A percentile compares a stretch with the other conserved stretches of the same genome.
Conservation (phyloP, 2,329 filamentous ascomycete genomes). For the Xenosphaeropsis pyriputrescens region DNA sequence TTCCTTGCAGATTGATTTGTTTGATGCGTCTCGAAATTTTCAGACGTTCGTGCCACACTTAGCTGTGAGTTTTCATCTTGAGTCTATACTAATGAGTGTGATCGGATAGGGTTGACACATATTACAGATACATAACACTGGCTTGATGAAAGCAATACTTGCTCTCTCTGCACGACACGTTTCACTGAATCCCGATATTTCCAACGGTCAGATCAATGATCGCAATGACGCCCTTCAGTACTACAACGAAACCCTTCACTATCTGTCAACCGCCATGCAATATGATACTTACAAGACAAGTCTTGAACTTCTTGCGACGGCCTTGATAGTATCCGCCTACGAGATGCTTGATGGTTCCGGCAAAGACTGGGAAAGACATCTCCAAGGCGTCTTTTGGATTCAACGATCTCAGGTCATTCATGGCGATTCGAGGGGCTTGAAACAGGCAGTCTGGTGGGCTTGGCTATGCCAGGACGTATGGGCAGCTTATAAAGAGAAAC, state of each 20-base stretch:
- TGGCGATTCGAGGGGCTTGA: constrained; percentile 38
- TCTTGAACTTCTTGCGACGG: constrained; percentile 41
- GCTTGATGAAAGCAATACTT: constrained; percentile 40
- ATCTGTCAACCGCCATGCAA: constrained; percentile 42
- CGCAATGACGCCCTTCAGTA: constrained; percentile 31
- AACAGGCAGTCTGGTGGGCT: constrained; percentile 48
- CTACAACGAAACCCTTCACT: constrained; percentile 48
- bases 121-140: constrained; percentile 32
- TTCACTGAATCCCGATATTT: constrained; percentile 20
- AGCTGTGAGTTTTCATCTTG: constrained; percentile 10
- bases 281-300: constrained; percentile 41
- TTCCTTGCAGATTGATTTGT: constrained; percentile 15
- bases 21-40: constrained; percentile 19
- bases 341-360: constrained; percentile 47
- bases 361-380: constrained; percentile 43
- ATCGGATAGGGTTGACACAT: constrained; percentile 4
- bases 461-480: constrained; percentile 53
- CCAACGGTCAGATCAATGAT: constrained; percentile 12
- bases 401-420: constrained; percentile 46
- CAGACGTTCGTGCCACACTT: constrained; percentile 19
- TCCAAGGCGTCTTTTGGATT: constrained; percentile 53
- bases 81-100: background rate
- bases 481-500: constrained; percentile 44
- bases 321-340: constrained; percentile 45
- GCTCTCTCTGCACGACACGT: constrained; percentile 38